Evolutionary conservation across 441 rosid genomes (phyloP), one percentile per base, ranked within the genome.

Genomic region (Aleurites moluccanus): DNA sequence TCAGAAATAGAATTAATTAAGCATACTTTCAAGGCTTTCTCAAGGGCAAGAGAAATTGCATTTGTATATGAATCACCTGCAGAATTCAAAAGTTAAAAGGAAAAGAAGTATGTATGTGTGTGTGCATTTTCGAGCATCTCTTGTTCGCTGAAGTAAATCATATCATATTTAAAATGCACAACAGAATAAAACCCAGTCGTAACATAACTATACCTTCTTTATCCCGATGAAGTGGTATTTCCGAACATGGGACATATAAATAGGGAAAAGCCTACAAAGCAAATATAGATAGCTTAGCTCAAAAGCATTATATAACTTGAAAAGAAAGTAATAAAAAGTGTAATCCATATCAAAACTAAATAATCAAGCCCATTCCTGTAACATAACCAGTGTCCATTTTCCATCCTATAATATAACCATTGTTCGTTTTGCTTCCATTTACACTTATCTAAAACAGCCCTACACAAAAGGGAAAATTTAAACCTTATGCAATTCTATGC

Each of bases 21-120:
- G 65, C 78, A 65, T 68, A 96, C 99, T 94, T 91, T 96, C 85
- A 96, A 77, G 40, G 96, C 93, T 70, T 91, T 92, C 85, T 96
- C 99, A 69, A 92, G 86, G 25, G 87, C 92, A 73, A 90, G 84
- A 67, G 91, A 78, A 73, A 90, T 56, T 65, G 85, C 76, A 80
- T 83, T 83, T 63, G 79, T 74, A 78, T 74, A 83, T 33, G 80
- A 88, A 81, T 87, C 89, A 75, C 76, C 99, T 91, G 79, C 66
- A 77, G 14, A 80, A 73, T 78, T 63, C 75, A 80, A 18, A 23
- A 74, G 40, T 59, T 61, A 78, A 74, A 16, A 16, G 13, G 23
- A 52, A 42, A 4, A n/a, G 18, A 60, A 60, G 28, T 25, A 27
- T 18, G 40, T 6, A 11, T 35, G 38, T 35, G n/a, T 50, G 8